phyloP scores from a whole-genome alignment of 1,284 basidiomycete genomes.

The Erythrobasidium hasegawianum region DNA sequence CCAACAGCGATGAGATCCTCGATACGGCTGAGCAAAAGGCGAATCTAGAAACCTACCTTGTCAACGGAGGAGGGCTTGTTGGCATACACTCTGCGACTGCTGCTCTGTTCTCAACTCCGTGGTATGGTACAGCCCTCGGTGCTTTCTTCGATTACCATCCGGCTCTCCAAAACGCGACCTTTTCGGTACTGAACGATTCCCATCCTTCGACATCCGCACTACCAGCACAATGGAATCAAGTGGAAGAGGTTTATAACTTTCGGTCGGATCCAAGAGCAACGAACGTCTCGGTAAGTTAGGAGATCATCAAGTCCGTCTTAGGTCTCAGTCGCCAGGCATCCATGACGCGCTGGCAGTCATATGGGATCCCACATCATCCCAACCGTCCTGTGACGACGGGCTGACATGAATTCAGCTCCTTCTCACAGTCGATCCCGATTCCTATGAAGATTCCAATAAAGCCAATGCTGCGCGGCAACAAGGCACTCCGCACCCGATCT shows the following conservation, averaged over 20 bases:
- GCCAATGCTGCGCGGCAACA: slow-evolving; percentile 9
- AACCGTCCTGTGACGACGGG: too few relatives aligned
- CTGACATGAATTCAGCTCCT: slow-evolving; percentile 12
- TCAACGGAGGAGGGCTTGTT: slow-evolving; percentile 31
- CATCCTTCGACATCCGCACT: slow-evolving; percentile 22
- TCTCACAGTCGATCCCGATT: slow-evolving; percentile 32
- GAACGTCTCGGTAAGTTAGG: slow-evolving; percentile 25
- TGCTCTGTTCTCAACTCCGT: slow-evolving; percentile 17
- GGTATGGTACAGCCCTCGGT: slow-evolving; percentile 34
- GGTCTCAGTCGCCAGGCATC: background rate
- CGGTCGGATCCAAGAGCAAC: slow-evolving; percentile 32
- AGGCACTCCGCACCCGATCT: slow-evolving; percentile 33
- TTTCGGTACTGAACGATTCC: slow-evolving; percentile 9
- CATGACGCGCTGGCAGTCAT: too few relatives aligned
- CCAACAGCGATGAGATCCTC: slow-evolving; percentile 26
- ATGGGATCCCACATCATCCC: too few relatives aligned
- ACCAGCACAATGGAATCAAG: slow-evolving; percentile 24
- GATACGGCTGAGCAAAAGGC: slow-evolving; percentile 17
- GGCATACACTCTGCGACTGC: slow-evolving; percentile 34
- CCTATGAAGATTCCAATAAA: slow-evolving; percentile 27
- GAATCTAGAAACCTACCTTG: slow-evolving; percentile 23
- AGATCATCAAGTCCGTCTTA: background rate
- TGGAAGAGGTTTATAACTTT: slow-evolving; percentile 36
- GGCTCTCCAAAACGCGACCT: slow-evolving; percentile 33
- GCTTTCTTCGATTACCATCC: slow-evolving; percentile 36